Evolutionary conservation across 2,329 filamentous ascomycete species (phyloP), one percentile per base, ranked within the genome.

Genomic region (Claviceps sorghi): DNA sequence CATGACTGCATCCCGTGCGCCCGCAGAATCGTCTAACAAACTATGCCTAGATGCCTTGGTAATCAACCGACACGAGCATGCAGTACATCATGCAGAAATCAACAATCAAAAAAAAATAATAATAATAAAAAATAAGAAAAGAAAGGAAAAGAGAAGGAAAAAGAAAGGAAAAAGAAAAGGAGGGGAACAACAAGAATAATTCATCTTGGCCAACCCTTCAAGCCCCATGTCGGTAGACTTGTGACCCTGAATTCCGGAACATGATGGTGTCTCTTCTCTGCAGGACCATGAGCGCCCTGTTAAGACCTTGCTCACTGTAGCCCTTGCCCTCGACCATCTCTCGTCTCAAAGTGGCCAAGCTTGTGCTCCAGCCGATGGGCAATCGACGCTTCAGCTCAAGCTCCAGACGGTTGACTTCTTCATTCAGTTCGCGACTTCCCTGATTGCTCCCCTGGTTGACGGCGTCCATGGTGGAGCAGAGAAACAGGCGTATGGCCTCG

Each of bases 401-500:
- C 69, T 97, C 93, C 5, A 97, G 80, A 60, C 88, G 88, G 58
- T 77, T 76, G 6, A 88, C 86, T 66, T 97, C 93, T 49, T 95
- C 88, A 68, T 94, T 91, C 52, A 97, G 73, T 69, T 97, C 91
- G 56, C 88, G 84, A 62, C 83, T 89, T 40, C 87, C 88, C 60
- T 86, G 80, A 57, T 84, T 86, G 59, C 86, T 84, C 55, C 90
- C 91, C 62, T 95, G 88, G 54, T 88, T 91, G 53, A 97, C 89
- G 8, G 93, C 93, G 63, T 98, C 91, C 93, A 98, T 97, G 53
- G 93, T 98, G 3, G 84, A 90, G 58, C 90, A 93, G 32, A 98
- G 74, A 82, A 98, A 98, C 17, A 98, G 78, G 0, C 93, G 84
- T 61, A 98, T 98, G 2, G 93, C 93, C 71, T 98, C 93, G 63